These are phyloP conservation scores for Fusarium sp. DNA, from an alignment of 2,329 filamentous ascomycete genomes.

Conservation along the genomic window DNA sequence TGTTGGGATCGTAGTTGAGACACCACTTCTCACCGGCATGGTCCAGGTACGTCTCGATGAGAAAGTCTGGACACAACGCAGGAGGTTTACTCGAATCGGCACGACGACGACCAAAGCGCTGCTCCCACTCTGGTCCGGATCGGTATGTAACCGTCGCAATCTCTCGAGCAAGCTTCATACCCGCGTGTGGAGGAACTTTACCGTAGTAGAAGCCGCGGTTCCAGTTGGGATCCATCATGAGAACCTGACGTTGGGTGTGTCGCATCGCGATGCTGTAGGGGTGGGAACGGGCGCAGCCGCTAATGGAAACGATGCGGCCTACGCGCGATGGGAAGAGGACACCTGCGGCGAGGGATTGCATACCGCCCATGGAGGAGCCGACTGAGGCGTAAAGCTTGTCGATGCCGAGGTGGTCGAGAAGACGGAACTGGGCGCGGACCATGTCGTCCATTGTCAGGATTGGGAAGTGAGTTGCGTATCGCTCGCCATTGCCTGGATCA, in stretches of 20 bases:
- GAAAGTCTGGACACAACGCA: conserved; percentile 95
- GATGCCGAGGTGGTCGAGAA: conserved; percentile 85
- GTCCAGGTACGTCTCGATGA: conserved; percentile 98
- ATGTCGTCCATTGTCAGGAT: conserved; percentile 97
- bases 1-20: conserved; percentile 96
- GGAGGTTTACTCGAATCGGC: conserved; percentile 90
- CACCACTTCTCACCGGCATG: conserved; percentile 99
- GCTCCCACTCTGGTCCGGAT: conserved; percentile 97
- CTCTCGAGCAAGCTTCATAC: conserved; percentile 97
- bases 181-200: conserved; percentile 88
- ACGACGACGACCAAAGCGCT: conserved; percentile 88
- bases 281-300: conserved; percentile 93
- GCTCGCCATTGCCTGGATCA: conserved; percentile 88
- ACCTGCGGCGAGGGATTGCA: conserved; percentile 94
- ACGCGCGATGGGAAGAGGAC: conserved; percentile 87
- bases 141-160: conserved; percentile 98
- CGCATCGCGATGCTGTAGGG: conserved; percentile 99
- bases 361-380: conserved; percentile 97
- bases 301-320: conserved; percentile 87
- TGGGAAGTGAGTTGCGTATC: conserved; percentile 94
- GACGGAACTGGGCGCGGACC: conserved; percentile 93
- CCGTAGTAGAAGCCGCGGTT: conserved; percentile 95
- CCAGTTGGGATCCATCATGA: conserved; percentile 99
- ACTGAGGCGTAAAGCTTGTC: conserved; percentile 89
- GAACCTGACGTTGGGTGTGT: conserved; percentile 95